Conservation (phyloP, 768 basidiomycete species). For the Mycena floridula region DNA sequence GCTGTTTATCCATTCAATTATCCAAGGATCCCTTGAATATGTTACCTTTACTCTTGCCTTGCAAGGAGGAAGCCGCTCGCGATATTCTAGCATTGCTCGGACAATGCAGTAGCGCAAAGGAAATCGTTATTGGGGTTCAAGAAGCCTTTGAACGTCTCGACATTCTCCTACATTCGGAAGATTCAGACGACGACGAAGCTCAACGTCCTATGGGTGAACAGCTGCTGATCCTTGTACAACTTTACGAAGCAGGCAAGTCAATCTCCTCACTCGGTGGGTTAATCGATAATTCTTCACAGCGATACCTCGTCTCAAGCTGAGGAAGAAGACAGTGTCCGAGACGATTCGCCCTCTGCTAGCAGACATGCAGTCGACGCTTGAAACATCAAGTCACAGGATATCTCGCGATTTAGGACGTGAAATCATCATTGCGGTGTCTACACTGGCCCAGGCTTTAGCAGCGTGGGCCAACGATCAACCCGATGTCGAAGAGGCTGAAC, state of each 20-base stretch:
- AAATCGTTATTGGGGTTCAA: conserved; percentile 40
- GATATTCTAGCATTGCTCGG: conserved; percentile 35
- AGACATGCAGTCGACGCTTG: conserved; percentile 27
- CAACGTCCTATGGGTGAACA: conserved; percentile 22
- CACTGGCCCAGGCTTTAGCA: conserved; percentile 18
- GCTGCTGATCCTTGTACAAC: conserved; percentile 28
- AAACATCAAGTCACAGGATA: conserved; percentile 16
- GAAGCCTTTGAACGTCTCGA: conserved; percentile 36
- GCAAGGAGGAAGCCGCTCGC: conserved; percentile 27
- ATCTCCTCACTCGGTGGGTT: not conserved
- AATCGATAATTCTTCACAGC: conserved; percentile 21
- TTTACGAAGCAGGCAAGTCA: conserved; percentile 34
- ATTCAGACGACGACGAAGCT: conserved; percentile 19
- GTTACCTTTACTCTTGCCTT: conserved; percentile 34
- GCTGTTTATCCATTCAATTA: not conserved
- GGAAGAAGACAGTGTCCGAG: conserved; percentile 35
- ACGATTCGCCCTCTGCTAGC: conserved; percentile 35
- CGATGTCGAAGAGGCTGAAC: conserved; percentile 16
- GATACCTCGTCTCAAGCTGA: conserved; percentile 38
- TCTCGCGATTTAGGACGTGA: conserved; percentile 25
- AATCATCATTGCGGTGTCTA: conserved; percentile 22
- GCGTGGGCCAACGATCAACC: conserved; percentile 24
- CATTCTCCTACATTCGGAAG: conserved; percentile 8
- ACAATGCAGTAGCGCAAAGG: conserved; percentile 36
- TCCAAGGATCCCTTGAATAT: conserved; percentile 38